Evolutionary conservation across 148 eudicot genomes (phyloP).

Genomic region (Rhododendron mucronatum): DNA sequence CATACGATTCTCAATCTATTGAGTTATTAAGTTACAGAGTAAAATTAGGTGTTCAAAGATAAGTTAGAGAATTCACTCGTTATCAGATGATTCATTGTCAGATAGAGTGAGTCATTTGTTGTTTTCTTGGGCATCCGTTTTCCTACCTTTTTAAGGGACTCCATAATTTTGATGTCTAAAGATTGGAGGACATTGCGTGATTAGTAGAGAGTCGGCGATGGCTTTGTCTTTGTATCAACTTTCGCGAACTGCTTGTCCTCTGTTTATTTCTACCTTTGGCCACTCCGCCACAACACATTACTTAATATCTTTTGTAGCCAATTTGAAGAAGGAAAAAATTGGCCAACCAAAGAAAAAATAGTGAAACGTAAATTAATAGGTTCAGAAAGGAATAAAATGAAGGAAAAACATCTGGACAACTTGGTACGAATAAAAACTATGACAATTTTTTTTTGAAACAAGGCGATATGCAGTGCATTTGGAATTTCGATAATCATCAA

Average conservation of each 20-base stretch:
- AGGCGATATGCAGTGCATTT: neutral
- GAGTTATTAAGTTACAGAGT: neutral
- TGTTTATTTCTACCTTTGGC: neutral
- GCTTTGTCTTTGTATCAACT: neutral
- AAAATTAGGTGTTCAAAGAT: neutral
- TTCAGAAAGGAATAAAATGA: too few relatives aligned
- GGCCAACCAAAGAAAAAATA: neutral
- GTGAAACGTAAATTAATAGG: neutral
- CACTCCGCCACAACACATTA: neutral
- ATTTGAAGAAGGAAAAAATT: neutral
- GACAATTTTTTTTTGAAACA: neutral
- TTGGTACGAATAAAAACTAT: neutral
- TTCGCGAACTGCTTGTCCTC: neutral
- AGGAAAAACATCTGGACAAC: too few relatives aligned
- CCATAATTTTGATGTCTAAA: neutral
- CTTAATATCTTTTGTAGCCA: neutral
- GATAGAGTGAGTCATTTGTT: neutral
- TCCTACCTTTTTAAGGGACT: neutral
- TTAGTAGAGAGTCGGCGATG: neutral
- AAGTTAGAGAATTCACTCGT: neutral
- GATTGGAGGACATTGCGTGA: neutral
- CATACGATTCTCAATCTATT: neutral
- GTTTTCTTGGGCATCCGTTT: neutral
- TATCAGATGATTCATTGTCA: neutral
- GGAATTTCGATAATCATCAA: neutral